Evolutionary conservation across 2,329 filamentous ascomycete genomes (phyloP).

Genomic region (Tolypocladium ovalisporum): DNA sequence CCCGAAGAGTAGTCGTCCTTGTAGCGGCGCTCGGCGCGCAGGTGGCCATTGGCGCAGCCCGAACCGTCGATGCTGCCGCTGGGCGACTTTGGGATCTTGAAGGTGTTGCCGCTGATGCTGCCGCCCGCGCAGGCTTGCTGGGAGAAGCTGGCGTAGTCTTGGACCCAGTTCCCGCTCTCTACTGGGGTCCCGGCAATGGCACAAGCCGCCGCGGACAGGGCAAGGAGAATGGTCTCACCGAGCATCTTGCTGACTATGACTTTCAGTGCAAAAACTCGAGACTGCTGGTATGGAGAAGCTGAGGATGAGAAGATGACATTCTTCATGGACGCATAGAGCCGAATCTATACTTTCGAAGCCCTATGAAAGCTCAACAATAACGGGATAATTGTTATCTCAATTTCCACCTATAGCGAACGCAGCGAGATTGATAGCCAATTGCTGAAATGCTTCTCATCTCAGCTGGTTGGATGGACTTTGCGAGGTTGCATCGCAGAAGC

Average conservation of each 20-base stretch:
- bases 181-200: constrained; percentile 7
- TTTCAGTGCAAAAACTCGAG: background rate
- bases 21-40: constrained; percentile 11
- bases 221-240: constrained; percentile 3
- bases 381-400: background rate
- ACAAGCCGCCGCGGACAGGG: constrained; percentile 3
- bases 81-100: constrained; percentile 7
- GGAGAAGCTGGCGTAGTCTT: constrained; percentile 1
- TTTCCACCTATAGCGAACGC: background rate
- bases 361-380: background rate
- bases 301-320: background rate
- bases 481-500: background rate
- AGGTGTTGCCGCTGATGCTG: constrained; percentile 7
- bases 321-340: background rate
- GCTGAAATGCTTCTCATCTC: background rate
- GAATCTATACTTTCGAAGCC: background rate
- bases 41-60: constrained; percentile 11
- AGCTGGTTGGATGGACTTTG: background rate
- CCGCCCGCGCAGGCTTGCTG: constrained; percentile 9
- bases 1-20: constrained; percentile 10
- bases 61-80: constrained; percentile 8
- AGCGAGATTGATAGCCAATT: background rate
- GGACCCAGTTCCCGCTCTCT: constrained; percentile 8
- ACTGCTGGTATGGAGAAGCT: no score
- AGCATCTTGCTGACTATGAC: background rate